Evolutionary conservation across 345 rosid genomes (phyloP).

Genomic region (Nephelium lappaceum): DNA sequence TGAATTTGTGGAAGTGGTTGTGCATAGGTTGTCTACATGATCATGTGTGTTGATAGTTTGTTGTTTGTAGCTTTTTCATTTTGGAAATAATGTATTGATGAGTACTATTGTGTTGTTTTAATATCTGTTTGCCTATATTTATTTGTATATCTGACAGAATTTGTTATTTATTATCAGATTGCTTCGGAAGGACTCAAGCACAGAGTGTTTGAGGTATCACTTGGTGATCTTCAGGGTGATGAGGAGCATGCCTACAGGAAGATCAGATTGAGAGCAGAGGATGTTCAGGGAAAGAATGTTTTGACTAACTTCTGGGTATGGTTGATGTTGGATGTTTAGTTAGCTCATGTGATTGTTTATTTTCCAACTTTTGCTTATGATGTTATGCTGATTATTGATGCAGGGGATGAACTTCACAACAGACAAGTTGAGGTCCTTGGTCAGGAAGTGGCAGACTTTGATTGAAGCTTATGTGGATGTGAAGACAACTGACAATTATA

Average conservation of each 20-base stretch:
- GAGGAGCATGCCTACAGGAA: constrained; percentile 90
- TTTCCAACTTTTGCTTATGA: background rate
- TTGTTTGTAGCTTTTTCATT: background rate
- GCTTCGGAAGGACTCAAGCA: constrained; percentile 98
- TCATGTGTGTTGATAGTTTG: background rate
- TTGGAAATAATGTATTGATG: background rate
- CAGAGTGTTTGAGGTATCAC: constrained; percentile 83
- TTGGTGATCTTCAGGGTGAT: constrained; percentile 85
- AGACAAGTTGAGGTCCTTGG: constrained; percentile 95
- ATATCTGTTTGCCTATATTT: background rate
- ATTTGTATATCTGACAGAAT: background rate
- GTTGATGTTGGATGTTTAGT: background rate
- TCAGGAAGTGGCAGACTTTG: constrained; percentile 91
- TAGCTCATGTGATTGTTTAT: background rate
- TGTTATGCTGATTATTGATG: background rate
- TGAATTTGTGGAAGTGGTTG: background rate
- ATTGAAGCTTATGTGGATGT: constrained; percentile 97
- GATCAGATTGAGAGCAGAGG: constrained; percentile 93
- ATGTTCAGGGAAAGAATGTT: constrained; percentile 89
- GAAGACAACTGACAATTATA: constrained; percentile 87
- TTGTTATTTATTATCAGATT: constrained; percentile 47
- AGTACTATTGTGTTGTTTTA: background rate
- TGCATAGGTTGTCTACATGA: too few species aligned
- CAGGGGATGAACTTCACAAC: constrained; percentile 97
- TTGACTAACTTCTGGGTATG: constrained; percentile 95